Conservation (phyloP, 345 rosid genomes). For the Eucalyptus pauciflora region DNA sequence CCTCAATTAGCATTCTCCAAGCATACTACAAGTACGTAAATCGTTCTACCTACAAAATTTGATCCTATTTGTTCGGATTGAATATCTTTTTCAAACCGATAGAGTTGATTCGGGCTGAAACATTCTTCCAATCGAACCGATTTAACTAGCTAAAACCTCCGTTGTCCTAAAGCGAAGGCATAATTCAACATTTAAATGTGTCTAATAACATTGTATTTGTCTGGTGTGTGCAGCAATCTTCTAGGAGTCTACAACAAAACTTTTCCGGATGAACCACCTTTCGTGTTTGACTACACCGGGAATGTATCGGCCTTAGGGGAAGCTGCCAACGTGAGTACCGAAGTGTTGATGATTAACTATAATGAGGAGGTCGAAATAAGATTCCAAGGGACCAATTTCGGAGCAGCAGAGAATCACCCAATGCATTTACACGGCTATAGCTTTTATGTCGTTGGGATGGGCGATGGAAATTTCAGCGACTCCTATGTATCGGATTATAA, state of each 20-base stretch:
- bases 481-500: neutral
- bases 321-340: neutral
- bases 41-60: neutral
- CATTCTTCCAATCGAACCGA: neutral
- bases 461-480: neutral
- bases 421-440: neutral
- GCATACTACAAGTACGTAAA: neutral
- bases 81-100: neutral
- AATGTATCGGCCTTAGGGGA: neutral
- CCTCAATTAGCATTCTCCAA: neutral
- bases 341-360: neutral
- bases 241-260: neutral
- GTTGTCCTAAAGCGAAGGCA: neutral
- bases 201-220: neutral
- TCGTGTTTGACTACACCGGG: neutral
- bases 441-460: neutral
- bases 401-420: neutral
- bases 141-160: neutral
- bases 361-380: neutral
- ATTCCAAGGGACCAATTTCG: neutral
- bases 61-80: neutral
- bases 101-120: neutral
- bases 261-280: neutral
- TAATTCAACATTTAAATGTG: neutral
- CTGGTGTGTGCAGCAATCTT: neutral